Evolutionary conservation across 305 asterid species (phyloP).

Genomic region (Solanum hybrid): DNA sequence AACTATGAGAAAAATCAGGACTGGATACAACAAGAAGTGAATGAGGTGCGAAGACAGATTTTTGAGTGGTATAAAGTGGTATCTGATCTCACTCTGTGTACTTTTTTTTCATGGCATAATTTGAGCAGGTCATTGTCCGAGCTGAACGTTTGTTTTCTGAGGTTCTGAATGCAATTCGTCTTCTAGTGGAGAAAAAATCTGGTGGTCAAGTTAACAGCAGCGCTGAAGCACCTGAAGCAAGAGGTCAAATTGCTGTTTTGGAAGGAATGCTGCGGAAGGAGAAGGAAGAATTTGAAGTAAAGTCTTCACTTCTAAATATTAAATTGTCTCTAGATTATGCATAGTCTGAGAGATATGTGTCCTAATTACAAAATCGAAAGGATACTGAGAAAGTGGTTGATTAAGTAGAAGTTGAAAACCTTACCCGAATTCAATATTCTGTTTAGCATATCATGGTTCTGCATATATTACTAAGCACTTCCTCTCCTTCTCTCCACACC

Average conservation of each 20-base stretch:
- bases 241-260: conserved; percentile 48
- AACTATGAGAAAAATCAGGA: conserved; percentile 61
- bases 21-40: conserved; percentile 67
- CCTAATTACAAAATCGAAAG: neutral
- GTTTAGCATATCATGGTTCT: neutral
- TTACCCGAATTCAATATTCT: neutral
- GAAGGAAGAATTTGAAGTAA: conserved; percentile 81
- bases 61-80: conserved; percentile 1
- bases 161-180: conserved; percentile 54
- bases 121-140: conserved; percentile 56
- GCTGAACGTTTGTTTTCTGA: conserved; percentile 88
- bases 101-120: conserved; percentile 7
- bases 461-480: neutral
- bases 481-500: neutral
- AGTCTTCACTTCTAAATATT: neutral
- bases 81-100: conserved; percentile 7
- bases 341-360: neutral
- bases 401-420: neutral
- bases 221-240: conserved; percentile 26
- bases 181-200: conserved; percentile 34
- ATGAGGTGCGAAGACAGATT: conserved; percentile 43
- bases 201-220: conserved; percentile 20
- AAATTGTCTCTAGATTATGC: neutral
- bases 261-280: conserved; percentile 72
- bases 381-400: neutral